These are phyloP conservation scores for Austroboletus niveus DNA, from an alignment of 1,284 basidiomycete species.

Conservation along the genomic window DNA sequence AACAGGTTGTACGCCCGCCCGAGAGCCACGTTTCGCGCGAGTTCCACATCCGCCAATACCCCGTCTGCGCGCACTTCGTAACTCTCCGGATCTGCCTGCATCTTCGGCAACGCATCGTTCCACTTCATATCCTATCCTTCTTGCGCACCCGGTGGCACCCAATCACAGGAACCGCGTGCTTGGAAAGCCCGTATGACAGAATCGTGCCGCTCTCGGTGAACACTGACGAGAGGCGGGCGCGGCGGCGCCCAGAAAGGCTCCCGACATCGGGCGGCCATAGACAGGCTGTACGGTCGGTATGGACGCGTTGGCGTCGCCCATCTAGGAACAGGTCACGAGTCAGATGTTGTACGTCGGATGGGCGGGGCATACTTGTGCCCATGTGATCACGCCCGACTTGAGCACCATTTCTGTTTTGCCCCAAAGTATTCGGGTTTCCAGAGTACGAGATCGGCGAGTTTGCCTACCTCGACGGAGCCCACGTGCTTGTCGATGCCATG, in stretches of 20 bases:
- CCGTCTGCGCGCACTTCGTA: slow-evolving; percentile 88
- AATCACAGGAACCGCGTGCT: slow-evolving; percentile 74
- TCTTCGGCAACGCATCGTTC: slow-evolving; percentile 79
- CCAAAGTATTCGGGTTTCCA: slow-evolving; percentile 82
- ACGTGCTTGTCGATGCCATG: slow-evolving; percentile 90
- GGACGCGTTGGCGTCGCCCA: slow-evolving; percentile 92
- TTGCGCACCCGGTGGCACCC: slow-evolving; percentile 79
- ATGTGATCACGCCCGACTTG: slow-evolving; percentile 92
- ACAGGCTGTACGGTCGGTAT: slow-evolving; percentile 94
- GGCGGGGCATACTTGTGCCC: slow-evolving; percentile 64
- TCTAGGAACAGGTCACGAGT: slow-evolving; percentile 40
- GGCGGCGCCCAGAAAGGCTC: slow-evolving; percentile 69
- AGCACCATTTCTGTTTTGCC: slow-evolving; percentile 86
- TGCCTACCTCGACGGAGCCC: slow-evolving; percentile 81
- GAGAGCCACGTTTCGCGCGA: slow-evolving; percentile 50
- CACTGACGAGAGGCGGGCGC: slow-evolving; percentile 74
- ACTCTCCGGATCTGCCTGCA: slow-evolving; percentile 90
- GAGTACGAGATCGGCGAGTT: slow-evolving; percentile 46
- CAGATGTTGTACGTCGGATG: too few species aligned
- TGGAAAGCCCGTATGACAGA: slow-evolving; percentile 70
- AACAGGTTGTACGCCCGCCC: slow-evolving; percentile 74
- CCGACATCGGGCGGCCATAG: slow-evolving; percentile 90
- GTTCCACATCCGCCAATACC: slow-evolving; percentile 61
- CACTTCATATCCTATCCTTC: slow-evolving; percentile 82
- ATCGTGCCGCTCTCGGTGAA: slow-evolving; percentile 68